These are phyloP conservation scores for Medicago ruthenica DNA, from an alignment of 306 rosid genomes.

Conservation along the genomic window DNA sequence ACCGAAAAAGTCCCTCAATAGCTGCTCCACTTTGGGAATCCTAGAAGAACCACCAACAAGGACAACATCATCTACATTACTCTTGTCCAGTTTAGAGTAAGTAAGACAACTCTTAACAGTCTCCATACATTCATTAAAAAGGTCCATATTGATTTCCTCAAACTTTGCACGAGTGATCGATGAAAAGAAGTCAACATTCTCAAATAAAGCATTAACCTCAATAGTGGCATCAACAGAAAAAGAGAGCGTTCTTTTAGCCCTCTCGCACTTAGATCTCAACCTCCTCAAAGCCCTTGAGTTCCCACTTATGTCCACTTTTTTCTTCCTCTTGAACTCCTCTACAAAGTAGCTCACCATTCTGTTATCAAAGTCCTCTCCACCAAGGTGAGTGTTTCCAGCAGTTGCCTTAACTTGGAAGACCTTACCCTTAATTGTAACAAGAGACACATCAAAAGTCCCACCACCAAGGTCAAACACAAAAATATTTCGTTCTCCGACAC, in stretches of 20 bases:
- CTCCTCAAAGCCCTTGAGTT: neutral
- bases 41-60: conserved; percentile 50
- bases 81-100: conserved; percentile 62
- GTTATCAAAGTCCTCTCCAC: neutral
- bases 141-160: neutral
- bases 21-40: conserved; percentile 60
- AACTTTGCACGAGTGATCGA: neutral
- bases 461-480: conserved; percentile 1
- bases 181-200: neutral
- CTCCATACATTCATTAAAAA: neutral
- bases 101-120: neutral
- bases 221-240: neutral
- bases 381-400: neutral
- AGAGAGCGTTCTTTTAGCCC: neutral
- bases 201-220: neutral
- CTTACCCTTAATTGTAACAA: neutral
- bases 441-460: neutral
- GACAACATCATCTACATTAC: conserved; percentile 48
- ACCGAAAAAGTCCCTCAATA: conserved; percentile 52
- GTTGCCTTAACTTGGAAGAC: neutral
- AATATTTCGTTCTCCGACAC: neutral
- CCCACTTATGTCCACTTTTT: neutral
- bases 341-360: neutral
- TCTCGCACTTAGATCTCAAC: neutral
- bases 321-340: neutral